Evolutionary conservation across 345 rosid genomes (phyloP).

Genomic region (Tarenaya hassleriana): DNA sequence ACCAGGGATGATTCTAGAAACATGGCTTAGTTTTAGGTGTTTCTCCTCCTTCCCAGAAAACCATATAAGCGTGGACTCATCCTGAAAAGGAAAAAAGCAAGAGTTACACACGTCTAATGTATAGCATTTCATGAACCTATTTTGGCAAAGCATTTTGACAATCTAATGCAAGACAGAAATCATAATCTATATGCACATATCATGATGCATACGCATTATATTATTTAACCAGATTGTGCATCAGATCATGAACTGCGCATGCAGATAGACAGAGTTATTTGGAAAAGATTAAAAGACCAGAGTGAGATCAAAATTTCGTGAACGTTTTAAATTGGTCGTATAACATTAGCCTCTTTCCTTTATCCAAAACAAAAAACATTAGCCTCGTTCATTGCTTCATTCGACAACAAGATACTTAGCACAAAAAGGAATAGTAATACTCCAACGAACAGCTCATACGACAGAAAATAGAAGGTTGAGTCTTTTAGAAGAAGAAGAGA

Average conservation of each 20-base stretch:
- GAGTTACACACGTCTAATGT: constrained; percentile 15
- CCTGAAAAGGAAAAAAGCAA: constrained; percentile 36
- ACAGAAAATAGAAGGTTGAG: not conserved
- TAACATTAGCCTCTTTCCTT: not conserved
- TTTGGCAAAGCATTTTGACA: not conserved
- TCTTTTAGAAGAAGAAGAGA: not conserved
- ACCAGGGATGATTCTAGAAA: constrained; percentile 67
- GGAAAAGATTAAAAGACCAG: not conserved
- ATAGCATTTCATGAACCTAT: not conserved
- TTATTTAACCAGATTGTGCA: not conserved
- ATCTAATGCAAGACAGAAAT: not conserved
- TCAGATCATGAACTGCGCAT: not conserved
- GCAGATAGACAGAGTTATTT: not conserved
- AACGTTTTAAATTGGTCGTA: not conserved
- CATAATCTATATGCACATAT: not conserved
- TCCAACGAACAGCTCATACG: not conserved
- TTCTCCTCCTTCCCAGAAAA: constrained; percentile 72
- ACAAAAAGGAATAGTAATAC: not conserved
- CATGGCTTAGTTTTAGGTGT: constrained; percentile 58
- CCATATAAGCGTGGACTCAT: constrained; percentile 73
- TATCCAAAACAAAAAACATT: too few relatives aligned
- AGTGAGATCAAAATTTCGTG: not conserved
- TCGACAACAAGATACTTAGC: not conserved
- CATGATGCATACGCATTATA: not conserved
- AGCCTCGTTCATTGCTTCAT: not conserved